These are phyloP conservation scores for Herpetomonas samuelpessoai DNA, from an alignment of 208 protist species.

Conservation along the genomic window DNA sequence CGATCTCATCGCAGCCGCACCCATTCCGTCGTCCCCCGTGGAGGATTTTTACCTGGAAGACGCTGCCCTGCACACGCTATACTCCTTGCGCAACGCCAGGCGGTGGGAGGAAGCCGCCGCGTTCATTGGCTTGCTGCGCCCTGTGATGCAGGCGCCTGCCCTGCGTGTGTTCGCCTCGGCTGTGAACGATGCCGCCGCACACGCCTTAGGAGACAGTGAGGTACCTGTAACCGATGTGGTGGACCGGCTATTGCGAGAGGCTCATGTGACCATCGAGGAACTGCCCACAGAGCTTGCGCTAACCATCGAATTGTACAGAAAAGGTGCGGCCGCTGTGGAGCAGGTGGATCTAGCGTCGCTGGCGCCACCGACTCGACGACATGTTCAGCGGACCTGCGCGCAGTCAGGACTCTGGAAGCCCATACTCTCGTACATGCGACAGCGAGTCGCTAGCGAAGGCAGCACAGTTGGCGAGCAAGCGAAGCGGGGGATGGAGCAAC, in stretches of 20 bases:
- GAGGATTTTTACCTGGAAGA: conserved; percentile 52
- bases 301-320: not conserved
- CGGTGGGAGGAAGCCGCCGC: conserved; percentile 62
- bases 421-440: conserved; percentile 5
- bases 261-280: not conserved
- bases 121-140: conserved; percentile 31
- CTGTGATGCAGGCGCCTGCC: conserved; percentile 28
- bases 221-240: no score
- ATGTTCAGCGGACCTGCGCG: not conserved
- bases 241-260: not conserved
- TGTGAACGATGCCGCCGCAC: conserved; percentile 8
- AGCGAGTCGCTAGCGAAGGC: no score
- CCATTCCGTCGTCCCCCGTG: conserved; percentile 19
- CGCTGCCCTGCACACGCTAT: conserved; percentile 54
- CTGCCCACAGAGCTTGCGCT: not conserved
- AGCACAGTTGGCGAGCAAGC: no score
- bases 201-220: no score
- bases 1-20: conserved; percentile 44
- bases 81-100: conserved; percentile 39
- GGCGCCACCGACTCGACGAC: no score
- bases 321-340: not conserved
- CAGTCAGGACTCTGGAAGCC: not conserved
- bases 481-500: no score
- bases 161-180: conserved; percentile 29
- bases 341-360: not conserved